Evolutionary conservation across 768 basidiomycete species (phyloP), one percentile per base, ranked within the genome.

Genomic region (Russula olivacea): DNA sequence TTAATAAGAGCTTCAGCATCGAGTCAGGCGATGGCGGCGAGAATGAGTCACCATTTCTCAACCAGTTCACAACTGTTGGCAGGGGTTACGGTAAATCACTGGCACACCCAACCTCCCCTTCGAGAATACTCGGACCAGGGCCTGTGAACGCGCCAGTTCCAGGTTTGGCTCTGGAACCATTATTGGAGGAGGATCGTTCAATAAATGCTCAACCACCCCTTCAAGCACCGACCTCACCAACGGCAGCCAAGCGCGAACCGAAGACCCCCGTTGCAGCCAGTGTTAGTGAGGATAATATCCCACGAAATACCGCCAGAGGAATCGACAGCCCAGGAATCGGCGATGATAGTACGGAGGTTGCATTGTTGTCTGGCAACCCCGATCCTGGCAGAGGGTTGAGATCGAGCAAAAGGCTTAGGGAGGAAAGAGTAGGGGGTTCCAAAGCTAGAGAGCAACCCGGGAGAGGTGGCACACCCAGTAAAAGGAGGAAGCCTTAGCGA

Each of bases 1-100:
- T 64, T 34, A 64, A 60, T 40, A 64, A 60, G 49, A 64, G 63
- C 25, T 64, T 64, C 49, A 56, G 40, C 30, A 54, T 41, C 36
- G 59, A 40, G n/a, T 6, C 38, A 10, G 58, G 53, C 14, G 63
- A 64, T 28, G 45, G 54, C 32, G 17, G 49, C 23, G 63, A 52
- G 58, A 40, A 47, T 4, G 48, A 28, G n/a, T 64, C 59, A 4
- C 58, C 58, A 15, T 64, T 23, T 34, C 53, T 55, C 32, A 64
- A 64, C 25, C 57, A 56, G 40, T 64, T 64, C 23, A 64, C 63
- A 17, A 64, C 63, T 0, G 63, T 64, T 19, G 10, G 41, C 48
- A 60, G 36, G 48, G 3, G 40, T 30, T 64, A 60, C 41, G 63
- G 63, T 7, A 64, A 51, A 21, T 45, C 40, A 10, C 25, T 56